These are phyloP conservation scores for Torulaspora quercuum DNA, from an alignment of 805 yeast genomes.

Conservation along the genomic window DNA sequence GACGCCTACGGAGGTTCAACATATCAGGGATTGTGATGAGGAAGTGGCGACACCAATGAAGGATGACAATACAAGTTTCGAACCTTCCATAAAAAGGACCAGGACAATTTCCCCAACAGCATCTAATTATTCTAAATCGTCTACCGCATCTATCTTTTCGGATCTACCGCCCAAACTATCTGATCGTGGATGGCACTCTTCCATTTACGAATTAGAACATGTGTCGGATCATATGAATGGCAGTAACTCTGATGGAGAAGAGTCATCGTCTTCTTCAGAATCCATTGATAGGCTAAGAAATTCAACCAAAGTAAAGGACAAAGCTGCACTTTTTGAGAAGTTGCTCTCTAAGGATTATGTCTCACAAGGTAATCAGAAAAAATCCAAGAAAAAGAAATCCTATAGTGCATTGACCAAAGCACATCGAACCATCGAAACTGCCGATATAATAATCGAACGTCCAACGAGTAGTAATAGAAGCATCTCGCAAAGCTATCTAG, in stretches of 20 bases:
- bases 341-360: conserved; percentile 18
- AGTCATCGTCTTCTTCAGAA: conserved; percentile 22
- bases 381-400: conserved; percentile 13
- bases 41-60: conserved; percentile 7
- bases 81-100: conserved; percentile 4
- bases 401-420: conserved; percentile 14
- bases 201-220: conserved; percentile 19
- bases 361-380: conserved; percentile 7
- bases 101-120: conserved; percentile 20
- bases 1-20: not conserved
- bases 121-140: conserved; percentile 25
- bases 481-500: conserved; percentile 24
- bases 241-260: conserved; percentile 8
- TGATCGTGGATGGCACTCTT: conserved; percentile 22
- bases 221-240: conserved; percentile 12
- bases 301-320: conserved; percentile 35
- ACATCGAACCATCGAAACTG: too few relatives aligned
- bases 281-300: conserved; percentile 28
- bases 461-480: conserved; percentile 12
- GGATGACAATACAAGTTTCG: not conserved
- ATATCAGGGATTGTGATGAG: conserved; percentile 2
- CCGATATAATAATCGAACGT: conserved; percentile 1
- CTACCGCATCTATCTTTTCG: conserved; percentile 28
- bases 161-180: conserved; percentile 26
- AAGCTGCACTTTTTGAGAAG: conserved; percentile 33